Base-by-base conservation (phyloP, 768 basidiomycete species). In the Tylopilus cervinicoccineus region DNA sequence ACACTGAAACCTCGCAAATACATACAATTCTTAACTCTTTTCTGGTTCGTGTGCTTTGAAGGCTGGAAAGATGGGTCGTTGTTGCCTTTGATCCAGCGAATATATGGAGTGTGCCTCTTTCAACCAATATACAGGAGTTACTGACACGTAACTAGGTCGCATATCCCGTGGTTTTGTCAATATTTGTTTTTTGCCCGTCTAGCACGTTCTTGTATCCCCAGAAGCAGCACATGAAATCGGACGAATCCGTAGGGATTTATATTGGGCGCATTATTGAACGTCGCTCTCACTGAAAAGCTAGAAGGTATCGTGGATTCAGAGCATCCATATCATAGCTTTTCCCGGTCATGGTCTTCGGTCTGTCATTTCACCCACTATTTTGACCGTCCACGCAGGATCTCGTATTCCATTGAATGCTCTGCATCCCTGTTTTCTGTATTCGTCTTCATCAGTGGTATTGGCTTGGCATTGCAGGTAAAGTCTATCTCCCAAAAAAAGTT, bases 11-110 rank as follows among this genome's bases (percentile, higher is more conserved):
- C 31, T 38, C 53, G 53, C 31, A 57, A 59, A 51, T 41, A 40
- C 48, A 62, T 83, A 23, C 83, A 86, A 51, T 78, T 83, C 48
- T 55, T 66, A 16, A 62, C 81, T 1, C 65, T 82, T 29, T 86
- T 81, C 54, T 79, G 72, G 67, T 67, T 72, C 11, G 43, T 84
- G 39, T 82, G 83, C 50, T 65, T 87, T 4, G 75, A 75, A 14
- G 89, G 89, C 14, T 91, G 87, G 87, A 88, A 84, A 57, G 88
- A 89, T 62, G 83, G 89, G 2, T 87, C 89, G 1, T 65, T 93
- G 17, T 65, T 92, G 5, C 88, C 86, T 2, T 74, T 80, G 11
- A 82, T 92, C 40, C 87, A 86, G 61, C 62, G 65, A 7, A 75
- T 78, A 60, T 78, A 77, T 59, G 69, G 70, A 56, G 78, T 77